Base-by-base conservation (phyloP, 441 rosid genomes). In the Gossypium gossypioides region DNA sequence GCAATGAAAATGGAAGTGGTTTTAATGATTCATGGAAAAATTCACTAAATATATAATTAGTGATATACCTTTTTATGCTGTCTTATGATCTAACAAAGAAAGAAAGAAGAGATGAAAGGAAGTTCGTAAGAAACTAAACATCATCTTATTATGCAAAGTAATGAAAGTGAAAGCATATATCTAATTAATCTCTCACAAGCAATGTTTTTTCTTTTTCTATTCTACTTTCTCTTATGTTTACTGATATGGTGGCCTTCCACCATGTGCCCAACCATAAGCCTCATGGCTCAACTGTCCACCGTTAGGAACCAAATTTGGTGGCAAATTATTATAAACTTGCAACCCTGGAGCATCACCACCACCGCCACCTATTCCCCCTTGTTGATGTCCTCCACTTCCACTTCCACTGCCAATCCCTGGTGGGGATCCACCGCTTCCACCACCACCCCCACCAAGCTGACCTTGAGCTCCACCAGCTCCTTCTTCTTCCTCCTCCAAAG, bases 261-360 rank as follows among this genome's bases (percentile, higher is more conserved):
- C 88, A 79, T 79, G 83, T 71, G 83, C 73, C 83, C 87, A 83
- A 66, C 79, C 87, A 72, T 85, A 88, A 68, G 76, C 85, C 72
- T 85, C 92, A 67, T 85, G 87, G 66, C 80, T 84, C 82, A 86
- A 61, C 55, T 84, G 90, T 51, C 87, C 88, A 27, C 89, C 88
- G 19, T 86, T 88, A 13, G 89, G 69, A 46, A 82, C 78, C 81
- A 88, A 85, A 75, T 83, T 87, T 48, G 86, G 86, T 1, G 86
- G 88, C 81, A 85, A 73, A 79, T 81, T 83, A 27, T 81, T 84
- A 25, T 82, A 88, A 37, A 79, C 83, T 3, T 84, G 84, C 77
- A 83, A 72, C 48, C 87, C 82, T 21, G 80, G 78, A 40, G 63
- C 80, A 2, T 64, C 77, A 10, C 81, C 85, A 6, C 84, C 77